Evolutionary conservation across 352 stramenopile genomes (phyloP), one percentile per base, ranked within the genome.

Genomic region (Phytophthora podocarpi): DNA sequence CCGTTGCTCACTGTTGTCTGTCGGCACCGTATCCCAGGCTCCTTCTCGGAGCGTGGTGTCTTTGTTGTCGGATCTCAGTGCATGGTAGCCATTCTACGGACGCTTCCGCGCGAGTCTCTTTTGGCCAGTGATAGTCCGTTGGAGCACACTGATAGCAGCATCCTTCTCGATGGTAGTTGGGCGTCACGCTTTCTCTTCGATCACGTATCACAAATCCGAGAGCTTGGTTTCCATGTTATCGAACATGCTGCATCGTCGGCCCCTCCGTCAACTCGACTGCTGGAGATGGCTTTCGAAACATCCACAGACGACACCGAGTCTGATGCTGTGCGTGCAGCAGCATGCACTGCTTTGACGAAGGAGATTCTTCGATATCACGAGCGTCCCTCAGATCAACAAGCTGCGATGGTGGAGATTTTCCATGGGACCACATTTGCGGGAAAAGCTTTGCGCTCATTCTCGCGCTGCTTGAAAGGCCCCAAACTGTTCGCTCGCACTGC

Each of bases 121-220:
- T 16, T 74, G 4, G 26, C 54, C 3, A 62, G 53, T 3, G 43
- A 54, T 35, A 67, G 57, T 7, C 39, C 53, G 28, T 13, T 81
- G 36, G 35, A 76, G 20, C 71, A 74, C 40, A 78, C 64, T 6
- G 74, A 84, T 45, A 70, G 63, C 27, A 55, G 6, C 3, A 54
- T 82, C 2, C 24, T 82, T 40, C 24, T 78, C n/a, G 70, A 82
- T 28, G 64, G 66, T n/a, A 74, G 56, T 7, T 91, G 79, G 79
- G 67, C 63, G 12, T 80, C 80, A 16, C 59, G 82, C 11, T 69
- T 89, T 26, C 46, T 91, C 8, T 89, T 89, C 31, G 80, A 91
- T 21, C 76, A 81, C 21, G 58, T 64, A 13, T 80, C 82, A n/a
- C 59, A 56, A 1, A 55, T 87, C 5, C 76, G 82, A 21, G 66